Base-by-base conservation (phyloP, 257 asterid genomes). In the Solanum peruvianum region DNA sequence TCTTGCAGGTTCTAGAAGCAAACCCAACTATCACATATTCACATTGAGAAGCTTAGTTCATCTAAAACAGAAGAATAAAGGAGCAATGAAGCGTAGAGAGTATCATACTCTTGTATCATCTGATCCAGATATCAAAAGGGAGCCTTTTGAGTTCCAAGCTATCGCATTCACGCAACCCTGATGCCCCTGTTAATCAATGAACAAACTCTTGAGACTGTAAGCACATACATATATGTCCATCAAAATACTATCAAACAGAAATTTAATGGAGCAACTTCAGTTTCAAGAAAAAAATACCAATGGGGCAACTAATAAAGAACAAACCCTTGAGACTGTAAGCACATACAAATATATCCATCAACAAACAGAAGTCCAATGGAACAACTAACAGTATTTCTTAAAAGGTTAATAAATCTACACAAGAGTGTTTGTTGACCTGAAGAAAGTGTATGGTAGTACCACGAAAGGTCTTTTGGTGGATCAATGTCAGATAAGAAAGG, bases 101-200 rank as follows among this genome's bases (percentile, higher is more conserved):
- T 45, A 88, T 77, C 98, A 91, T 97, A 97, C 99, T 42, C 84
- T 92, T 83, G 98, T 93, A 90, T 97, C 99, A 92, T 97, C 99
- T 67, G 99, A 97, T 88, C 99, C 99, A 88, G 99, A 96, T 88
- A 97, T 86, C 92, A 97, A 89, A 87, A 97, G 90, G 23, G 99
- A 95, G 89, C 99, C 99, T 77, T 89, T 90, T 47, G 98, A 92
- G 87, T 97, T 97, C 99, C 99, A 97, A 87, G 99, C 93, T 88
- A 97, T 88, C 31, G 98, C 88, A 93, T 97, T 97, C 81, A 97
- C 99, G 88, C 99, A 97, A 81, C 99, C 96, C 85, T 84, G 94
- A 91, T 97, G 99, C 86, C 98, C 99, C 99, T 97, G 94, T 83
- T 78, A 89, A 64, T 87, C 56, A 75, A 89, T 27, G 86, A 88